These are phyloP conservation scores for Talaromyces proteolyticus DNA, from an alignment of 495 filamentous ascomycete genomes.

Conservation along the genomic window DNA sequence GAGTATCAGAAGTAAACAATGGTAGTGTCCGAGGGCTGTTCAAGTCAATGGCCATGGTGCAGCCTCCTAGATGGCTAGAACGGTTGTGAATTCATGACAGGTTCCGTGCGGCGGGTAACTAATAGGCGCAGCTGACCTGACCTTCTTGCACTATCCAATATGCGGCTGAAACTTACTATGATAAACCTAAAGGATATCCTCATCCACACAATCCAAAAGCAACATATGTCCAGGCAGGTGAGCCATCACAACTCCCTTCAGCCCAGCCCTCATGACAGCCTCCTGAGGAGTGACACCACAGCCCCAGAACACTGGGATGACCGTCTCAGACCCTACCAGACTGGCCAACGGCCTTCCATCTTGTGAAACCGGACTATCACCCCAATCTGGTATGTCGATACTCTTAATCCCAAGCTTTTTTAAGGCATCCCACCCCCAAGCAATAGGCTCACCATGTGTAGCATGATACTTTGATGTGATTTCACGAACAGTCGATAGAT, in stretches of 20 bases:
- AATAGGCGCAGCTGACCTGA: too few species aligned
- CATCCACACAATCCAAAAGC: slow-evolving; percentile 32
- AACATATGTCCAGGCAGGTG: slow-evolving; percentile 54
- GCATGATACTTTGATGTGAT: slow-evolving; percentile 38
- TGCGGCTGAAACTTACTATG: too few species aligned
- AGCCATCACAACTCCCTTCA: slow-evolving; percentile 44
- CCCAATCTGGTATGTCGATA: slow-evolving; percentile 39
- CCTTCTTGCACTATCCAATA: too few species aligned
- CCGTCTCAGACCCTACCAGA: slow-evolving; percentile 20
- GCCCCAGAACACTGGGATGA: slow-evolving; percentile 53
- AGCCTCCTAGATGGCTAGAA: too few species aligned
- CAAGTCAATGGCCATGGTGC: too few species aligned
- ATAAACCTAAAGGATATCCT: background rate
- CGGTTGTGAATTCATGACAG: too few species aligned
- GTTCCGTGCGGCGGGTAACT: too few species aligned
- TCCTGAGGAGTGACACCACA: slow-evolving; percentile 56
- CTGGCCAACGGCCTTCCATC: slow-evolving; percentile 16
- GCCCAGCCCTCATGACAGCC: slow-evolving; percentile 41
- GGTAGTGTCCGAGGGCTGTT: too few species aligned
- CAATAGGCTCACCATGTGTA: slow-evolving; percentile 54
- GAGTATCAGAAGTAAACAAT: too few species aligned
- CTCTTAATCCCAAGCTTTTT: slow-evolving; percentile 38
- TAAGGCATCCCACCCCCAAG: slow-evolving; percentile 52
- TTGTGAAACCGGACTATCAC: slow-evolving; percentile 25
- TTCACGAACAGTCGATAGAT: slow-evolving; percentile 41